phyloP scores from a whole-genome alignment of 2,329 filamentous ascomycete genomes.

The Fusarium nanum region DNA sequence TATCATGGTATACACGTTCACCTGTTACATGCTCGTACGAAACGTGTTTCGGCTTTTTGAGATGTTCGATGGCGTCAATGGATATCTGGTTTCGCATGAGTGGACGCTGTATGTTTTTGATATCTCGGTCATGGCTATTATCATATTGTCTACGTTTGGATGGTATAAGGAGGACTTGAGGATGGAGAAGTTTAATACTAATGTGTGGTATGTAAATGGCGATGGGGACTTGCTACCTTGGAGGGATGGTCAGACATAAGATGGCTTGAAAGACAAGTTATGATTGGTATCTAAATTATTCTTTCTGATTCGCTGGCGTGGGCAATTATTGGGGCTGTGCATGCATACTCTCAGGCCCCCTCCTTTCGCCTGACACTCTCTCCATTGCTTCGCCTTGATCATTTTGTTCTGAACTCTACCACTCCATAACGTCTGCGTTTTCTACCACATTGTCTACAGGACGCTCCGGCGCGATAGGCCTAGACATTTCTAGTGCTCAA shows the following conservation, averaged over 20 bases:
- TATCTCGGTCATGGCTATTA: not conserved
- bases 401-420: not conserved
- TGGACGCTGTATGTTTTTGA: not conserved
- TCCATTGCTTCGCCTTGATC: not conserved
- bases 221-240: not conserved
- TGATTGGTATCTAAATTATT: fast-evolving
- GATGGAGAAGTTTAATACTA: not conserved
- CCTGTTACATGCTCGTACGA: not conserved
- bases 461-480: too few species aligned
- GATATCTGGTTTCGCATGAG: not conserved
- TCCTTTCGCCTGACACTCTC: fast-evolving
- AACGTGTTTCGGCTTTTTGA: not conserved
- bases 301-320: not conserved
- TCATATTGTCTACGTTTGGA: not conserved
- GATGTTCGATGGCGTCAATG: not conserved
- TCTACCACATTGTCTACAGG: fast-evolving
- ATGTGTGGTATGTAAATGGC: not conserved
- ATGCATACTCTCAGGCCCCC: not conserved
- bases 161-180: not conserved
- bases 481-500: too few species aligned
- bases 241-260: not conserved
- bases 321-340: not conserved
- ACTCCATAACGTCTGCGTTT: not conserved
- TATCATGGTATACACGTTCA: not conserved
- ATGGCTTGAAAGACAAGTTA: not conserved